Conservation (phyloP, 1,284 basidiomycete species). For the Coniferiporia weirii region DNA sequence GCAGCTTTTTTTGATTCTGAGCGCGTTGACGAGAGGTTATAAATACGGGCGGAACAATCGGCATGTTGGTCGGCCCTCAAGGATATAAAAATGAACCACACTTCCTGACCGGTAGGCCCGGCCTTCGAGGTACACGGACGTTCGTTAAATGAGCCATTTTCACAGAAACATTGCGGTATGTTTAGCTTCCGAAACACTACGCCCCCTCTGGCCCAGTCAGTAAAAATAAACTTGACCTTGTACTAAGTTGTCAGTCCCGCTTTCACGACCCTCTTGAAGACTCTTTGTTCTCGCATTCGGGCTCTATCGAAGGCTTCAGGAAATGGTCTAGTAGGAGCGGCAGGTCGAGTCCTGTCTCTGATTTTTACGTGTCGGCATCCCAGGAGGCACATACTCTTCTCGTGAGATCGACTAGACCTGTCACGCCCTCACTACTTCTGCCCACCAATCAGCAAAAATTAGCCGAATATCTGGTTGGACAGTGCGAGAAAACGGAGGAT, state of each 20-base stretch:
- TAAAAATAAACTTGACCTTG: not conserved
- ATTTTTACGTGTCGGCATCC: conserved; percentile 22
- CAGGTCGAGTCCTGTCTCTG: conserved; percentile 40
- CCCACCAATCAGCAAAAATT: conserved; percentile 28
- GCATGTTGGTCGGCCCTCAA: conserved; percentile 73
- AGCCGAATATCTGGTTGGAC: conserved; percentile 24
- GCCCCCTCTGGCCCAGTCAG: not conserved
- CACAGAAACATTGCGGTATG: conserved; percentile 62
- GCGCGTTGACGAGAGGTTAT: conserved; percentile 37
- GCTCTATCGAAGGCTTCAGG: conserved; percentile 67
- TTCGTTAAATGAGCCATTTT: conserved; percentile 30
- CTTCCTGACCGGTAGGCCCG: conserved; percentile 34
- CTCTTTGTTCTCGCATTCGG: conserved; percentile 70
- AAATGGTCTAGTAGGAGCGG: conserved; percentile 58
- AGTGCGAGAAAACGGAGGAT: conserved; percentile 49
- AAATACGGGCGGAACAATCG: conserved; percentile 83
- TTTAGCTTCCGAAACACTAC: not conserved
- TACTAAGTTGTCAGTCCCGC: conserved; percentile 57
- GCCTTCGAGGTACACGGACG: not conserved
- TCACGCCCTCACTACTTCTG: conserved; percentile 37
- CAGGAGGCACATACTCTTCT: conserved; percentile 47
- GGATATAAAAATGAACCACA: conserved; percentile 87
- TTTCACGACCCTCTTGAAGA: conserved; percentile 84
- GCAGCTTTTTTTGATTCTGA: not conserved
- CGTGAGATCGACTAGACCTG: conserved; percentile 69